Conservation (phyloP, 768 basidiomycete genomes). For the Neoboletus magnificus region DNA sequence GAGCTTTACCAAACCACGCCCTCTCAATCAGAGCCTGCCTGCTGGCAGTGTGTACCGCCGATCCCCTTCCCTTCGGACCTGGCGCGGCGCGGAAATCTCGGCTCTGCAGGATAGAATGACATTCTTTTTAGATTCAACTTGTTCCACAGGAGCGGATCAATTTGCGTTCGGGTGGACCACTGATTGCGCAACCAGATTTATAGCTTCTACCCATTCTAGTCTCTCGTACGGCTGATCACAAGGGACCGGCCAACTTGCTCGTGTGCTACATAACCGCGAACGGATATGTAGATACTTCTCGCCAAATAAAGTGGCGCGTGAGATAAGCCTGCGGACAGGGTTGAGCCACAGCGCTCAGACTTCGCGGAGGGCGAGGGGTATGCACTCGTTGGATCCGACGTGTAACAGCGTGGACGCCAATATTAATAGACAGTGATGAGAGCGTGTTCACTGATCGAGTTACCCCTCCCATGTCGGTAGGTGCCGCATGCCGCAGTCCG, state of each 20-base stretch:
- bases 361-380: neutral
- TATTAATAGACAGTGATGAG: conserved; percentile 9
- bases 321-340: neutral
- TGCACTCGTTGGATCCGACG: neutral
- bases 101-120: neutral
- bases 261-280: neutral
- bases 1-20: conserved; percentile 26
- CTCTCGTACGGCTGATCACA: neutral
- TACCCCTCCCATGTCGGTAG: neutral
- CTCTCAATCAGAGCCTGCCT: conserved; percentile 13
- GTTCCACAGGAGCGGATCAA: conserved; percentile 8
- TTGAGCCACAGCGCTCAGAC: neutral
- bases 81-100: conserved; percentile 9
- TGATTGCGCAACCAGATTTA: neutral
- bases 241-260: neutral
- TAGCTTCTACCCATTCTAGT: neutral
- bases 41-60: neutral
- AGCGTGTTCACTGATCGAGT: neutral
- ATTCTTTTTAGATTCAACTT: conserved; percentile 1
- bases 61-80: neutral
- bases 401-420: neutral
- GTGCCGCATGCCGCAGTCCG: too few relatives aligned
- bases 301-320: neutral
- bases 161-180: neutral
- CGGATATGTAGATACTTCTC: neutral